These are phyloP conservation scores for Aechmea fasciata DNA, from an alignment of 176 grass and related monocot genomes.

Conservation along the genomic window DNA sequence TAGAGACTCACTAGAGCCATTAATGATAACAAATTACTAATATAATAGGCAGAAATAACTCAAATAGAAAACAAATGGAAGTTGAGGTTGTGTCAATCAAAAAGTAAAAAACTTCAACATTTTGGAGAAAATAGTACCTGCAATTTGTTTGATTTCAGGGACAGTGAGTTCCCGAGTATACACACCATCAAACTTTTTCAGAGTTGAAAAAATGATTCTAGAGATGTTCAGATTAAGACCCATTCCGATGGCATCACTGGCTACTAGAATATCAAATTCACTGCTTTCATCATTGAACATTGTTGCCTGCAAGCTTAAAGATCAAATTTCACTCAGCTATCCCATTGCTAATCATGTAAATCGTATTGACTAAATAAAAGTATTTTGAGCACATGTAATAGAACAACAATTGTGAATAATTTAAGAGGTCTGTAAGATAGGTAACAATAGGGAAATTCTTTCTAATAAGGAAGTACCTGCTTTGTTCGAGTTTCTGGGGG, in stretches of 20 bases:
- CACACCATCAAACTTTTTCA: conserved; percentile 80
- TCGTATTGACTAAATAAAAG: too few relatives aligned
- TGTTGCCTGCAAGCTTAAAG: conserved; percentile 52
- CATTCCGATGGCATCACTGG: conserved; percentile 97
- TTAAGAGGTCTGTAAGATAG: neutral
- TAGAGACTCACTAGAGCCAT: too few relatives aligned
- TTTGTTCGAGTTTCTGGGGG: conserved; percentile 94
- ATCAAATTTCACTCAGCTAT: conserved; percentile 23
- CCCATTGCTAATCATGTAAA: neutral
- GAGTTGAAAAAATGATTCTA: conserved; percentile 92
- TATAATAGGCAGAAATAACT: too few relatives aligned
- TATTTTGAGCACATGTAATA: too few relatives aligned
- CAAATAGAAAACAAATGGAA: too few relatives aligned
- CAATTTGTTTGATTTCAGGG: conserved; percentile 91
- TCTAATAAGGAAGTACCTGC: conserved; percentile 43
- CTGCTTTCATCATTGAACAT: conserved; percentile 94
- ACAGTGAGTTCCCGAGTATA: conserved; percentile 50
- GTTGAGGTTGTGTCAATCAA: neutral
- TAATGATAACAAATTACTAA: too few relatives aligned
- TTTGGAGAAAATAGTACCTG: conserved; percentile 52
- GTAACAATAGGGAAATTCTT: neutral
- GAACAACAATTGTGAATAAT: neutral
- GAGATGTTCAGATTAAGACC: conserved; percentile 99
- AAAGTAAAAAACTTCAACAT: conserved; percentile 12
- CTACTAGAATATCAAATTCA: conserved; percentile 87